Conservation (phyloP, 1,284 basidiomycete species). For the Somion occarium region DNA sequence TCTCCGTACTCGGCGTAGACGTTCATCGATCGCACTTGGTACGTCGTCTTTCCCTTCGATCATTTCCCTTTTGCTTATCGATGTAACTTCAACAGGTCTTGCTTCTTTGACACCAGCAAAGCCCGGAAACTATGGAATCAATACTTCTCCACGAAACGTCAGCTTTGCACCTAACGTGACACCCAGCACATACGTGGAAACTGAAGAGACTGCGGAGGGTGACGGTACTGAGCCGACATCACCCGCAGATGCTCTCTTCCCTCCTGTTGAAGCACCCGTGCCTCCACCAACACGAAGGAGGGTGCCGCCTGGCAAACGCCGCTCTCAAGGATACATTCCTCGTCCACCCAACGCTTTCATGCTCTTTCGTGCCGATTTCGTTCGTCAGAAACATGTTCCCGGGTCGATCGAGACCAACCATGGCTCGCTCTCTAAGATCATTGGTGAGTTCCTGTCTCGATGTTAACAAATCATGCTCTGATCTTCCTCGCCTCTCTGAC, state of each 20-base stretch:
- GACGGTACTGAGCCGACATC: conserved; percentile 22
- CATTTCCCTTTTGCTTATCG: no score
- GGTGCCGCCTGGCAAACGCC: conserved; percentile 50
- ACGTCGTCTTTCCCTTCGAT: conserved; percentile 19
- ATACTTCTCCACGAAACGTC: conserved; percentile 42
- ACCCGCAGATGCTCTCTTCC: conserved; percentile 30
- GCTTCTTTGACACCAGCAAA: conserved; percentile 42
- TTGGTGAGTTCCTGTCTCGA: conserved; percentile 54
- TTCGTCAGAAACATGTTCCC: conserved; percentile 76
- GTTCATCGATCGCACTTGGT: conserved; percentile 40
- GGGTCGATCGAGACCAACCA: conserved; percentile 82
- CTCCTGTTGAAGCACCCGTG: conserved; percentile 23
- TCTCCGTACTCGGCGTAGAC: conserved; percentile 28
- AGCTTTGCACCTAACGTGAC: conserved; percentile 74
- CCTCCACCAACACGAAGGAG: conserved; percentile 35
- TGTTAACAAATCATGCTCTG: not conserved
- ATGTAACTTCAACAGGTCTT: conserved; percentile 3
- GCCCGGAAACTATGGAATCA: conserved; percentile 52
- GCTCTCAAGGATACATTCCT: conserved; percentile 70
- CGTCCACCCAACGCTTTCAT: conserved; percentile 93
- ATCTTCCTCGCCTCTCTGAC: not conserved
- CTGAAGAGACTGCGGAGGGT: conserved; percentile 32
- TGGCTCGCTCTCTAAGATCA: conserved; percentile 70
- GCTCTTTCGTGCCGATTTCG: conserved; percentile 88
- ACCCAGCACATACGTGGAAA: conserved; percentile 52